Base-by-base conservation (phyloP, 2,329 filamentous ascomycete genomes). In the Mariannaea elegans region DNA sequence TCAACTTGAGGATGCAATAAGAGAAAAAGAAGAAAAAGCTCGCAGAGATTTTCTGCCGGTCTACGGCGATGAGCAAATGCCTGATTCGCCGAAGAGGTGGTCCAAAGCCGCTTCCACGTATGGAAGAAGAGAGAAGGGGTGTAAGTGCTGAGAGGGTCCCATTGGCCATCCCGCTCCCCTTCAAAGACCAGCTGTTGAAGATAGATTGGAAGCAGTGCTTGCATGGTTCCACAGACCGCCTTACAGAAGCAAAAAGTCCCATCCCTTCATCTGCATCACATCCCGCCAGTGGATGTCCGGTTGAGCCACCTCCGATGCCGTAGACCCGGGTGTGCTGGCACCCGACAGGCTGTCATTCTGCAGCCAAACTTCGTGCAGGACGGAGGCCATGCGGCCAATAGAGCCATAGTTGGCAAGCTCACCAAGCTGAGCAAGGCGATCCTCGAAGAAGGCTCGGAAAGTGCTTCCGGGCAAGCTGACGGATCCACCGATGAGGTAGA, bases 241-340 rank as follows among this genome's bases (percentile, higher is more conserved):
- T 39, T 80, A 97, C 79, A 97, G 94, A 77, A 97, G 86, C 77
- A 97, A 84, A 80, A 93, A 95, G 76, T 97, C 92, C 94, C 93
- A 97, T 69, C 88, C 88, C 81, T 94, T 95, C 80, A 90, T 87
- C 79, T 87, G 87, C 93, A 97, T 97, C 74, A 94, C 87, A 79
- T 97, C 92, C 80, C 94, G 86, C 94, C 94, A 98, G 88, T 94
- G 93, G 78, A 97, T 87, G 80, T 90, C 90, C 73, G 87, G 88
- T 77, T 79, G 77, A 69, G 75, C 72, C 59, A 73, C 75, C 57
- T 78, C 76, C 29, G 75, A 75, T 39, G 69, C 71, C 27, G 72
- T 69, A 36, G 77, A 76, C 18, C 75, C 72, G 18, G 76, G 75
- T 44, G 73, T 72, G 72, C 73, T 75, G 12, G 67, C 72, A 31